Base-by-base conservation (phyloP, 768 basidiomycete species). In the Mycena albidolilacea region DNA sequence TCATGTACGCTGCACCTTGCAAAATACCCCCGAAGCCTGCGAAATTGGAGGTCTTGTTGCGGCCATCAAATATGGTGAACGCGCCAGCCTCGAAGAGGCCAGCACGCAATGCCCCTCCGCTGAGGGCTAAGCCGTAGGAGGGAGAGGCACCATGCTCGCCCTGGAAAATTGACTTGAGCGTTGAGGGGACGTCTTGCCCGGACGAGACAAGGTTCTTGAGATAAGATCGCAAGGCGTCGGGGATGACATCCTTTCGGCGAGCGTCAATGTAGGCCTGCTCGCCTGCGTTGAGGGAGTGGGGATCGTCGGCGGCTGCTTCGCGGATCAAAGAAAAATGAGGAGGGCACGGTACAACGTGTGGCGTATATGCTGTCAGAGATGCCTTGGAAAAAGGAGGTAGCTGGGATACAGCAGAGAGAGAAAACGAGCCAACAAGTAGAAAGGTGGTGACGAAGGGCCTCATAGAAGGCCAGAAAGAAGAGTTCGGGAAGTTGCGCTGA, bases 31-130 rank as follows among this genome's bases (percentile, higher is more conserved):
- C 89, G 1, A 81, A 78, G 1, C 88, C 89, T 0, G 80, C 82
- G 1, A 72, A 73, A 12, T 79, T 83, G 2, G 86, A 81, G 0
- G 88, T 83, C 2, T 78, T 52, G 60, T 89, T 90, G 23, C 87
- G 80, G 61, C 81, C 87, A 75, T 91, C 88, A 59, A 89, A 73
- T 3, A 84, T 82, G 11, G 81, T 81, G 55, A 87, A 71, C 17
- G 88, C 82, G 0, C 88, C 90, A 5, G 87, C 90, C 48, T 85
- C 86, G 65, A 86, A 88, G 3, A 89, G 81, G 5, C 87, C 88
- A 0, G 91, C 91, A 17, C 90, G 80, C 64, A 87, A 86, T 0
- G 89, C 87, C 6, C 91, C 91, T 15, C 91, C 91, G 43, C 86
- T 88, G 30, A 85, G 79, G 0, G 89, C 89, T 69, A 90, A 85